Conservation (phyloP, 179 eudicot genomes). For the Drosera spatulata region DNA sequence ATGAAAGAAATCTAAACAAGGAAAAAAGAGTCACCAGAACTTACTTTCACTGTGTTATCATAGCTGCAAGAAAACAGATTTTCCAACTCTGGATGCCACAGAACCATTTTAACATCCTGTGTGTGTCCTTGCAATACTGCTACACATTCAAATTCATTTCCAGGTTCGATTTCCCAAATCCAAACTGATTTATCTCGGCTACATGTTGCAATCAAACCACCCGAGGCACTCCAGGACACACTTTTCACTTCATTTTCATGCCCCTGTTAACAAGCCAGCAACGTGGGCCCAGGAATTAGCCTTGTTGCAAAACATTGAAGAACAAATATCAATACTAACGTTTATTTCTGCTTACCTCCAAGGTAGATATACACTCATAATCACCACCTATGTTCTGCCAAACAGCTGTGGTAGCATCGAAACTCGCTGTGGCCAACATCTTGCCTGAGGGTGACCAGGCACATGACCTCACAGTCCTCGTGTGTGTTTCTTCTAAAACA, state of each 20-base stretch:
- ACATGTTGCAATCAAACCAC: slow-evolving; percentile 75
- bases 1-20: background rate
- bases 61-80: slow-evolving; percentile 81
- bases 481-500: slow-evolving; percentile 70
- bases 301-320: background rate
- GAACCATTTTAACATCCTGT: slow-evolving; percentile 94
- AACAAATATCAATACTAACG: background rate
- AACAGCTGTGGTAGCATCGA: slow-evolving; percentile 88
- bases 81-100: slow-evolving; percentile 79
- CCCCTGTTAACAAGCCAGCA: slow-evolving; percentile 33
- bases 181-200: slow-evolving; percentile 87
- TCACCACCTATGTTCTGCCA: slow-evolving; percentile 77
- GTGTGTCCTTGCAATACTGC: slow-evolving; percentile 82
- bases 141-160: slow-evolving; percentile 62
- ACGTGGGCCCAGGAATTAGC: background rate
- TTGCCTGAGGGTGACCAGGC: slow-evolving; percentile 91
- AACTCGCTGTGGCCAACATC: slow-evolving; percentile 81
- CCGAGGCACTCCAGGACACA: slow-evolving; percentile 86
- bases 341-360: slow-evolving; percentile 42
- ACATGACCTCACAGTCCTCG: slow-evolving; percentile 84
- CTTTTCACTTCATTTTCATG: slow-evolving; percentile 95
- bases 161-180: slow-evolving; percentile 80
- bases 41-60: slow-evolving; percentile 86
- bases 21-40: background rate
- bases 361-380: slow-evolving; percentile 62